phyloP scores from a whole-genome alignment of 495 filamentous ascomycete species.

The Emericellopsis terricola region DNA sequence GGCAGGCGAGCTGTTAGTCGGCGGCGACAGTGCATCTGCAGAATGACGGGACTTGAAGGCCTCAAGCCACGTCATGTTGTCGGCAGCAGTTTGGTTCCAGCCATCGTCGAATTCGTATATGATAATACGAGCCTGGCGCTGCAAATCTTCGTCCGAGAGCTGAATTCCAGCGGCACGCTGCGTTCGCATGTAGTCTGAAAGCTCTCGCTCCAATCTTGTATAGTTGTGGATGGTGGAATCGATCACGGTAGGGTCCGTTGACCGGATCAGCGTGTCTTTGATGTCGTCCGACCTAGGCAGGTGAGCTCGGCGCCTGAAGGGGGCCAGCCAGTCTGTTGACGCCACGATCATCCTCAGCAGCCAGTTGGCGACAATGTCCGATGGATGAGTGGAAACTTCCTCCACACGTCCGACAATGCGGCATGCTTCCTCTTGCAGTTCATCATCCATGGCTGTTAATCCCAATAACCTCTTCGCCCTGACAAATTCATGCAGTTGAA shows the following conservation, averaged over 20 bases:
- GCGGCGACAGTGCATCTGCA: constrained; percentile 3
- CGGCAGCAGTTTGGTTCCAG: constrained; percentile 58
- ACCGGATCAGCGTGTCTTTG: constrained; percentile 21
- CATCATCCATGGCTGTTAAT: constrained; percentile 32
- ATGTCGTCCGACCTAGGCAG: constrained; percentile 32
- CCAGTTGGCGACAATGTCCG: constrained; percentile 27
- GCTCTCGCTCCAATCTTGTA: constrained; percentile 36
- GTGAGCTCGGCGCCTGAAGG: constrained; percentile 27
- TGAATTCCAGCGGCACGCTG: constrained; percentile 29
- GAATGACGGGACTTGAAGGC: constrained; percentile 22
- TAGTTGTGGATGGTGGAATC: constrained; percentile 35
- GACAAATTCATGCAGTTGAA: constrained; percentile 28
- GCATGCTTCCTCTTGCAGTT: constrained; percentile 33
- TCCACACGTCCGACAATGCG: constrained; percentile 30
- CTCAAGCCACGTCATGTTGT: constrained; percentile 42
- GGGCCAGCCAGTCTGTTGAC: constrained; percentile 25
- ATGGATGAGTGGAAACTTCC: constrained; percentile 20
- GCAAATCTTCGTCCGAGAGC: constrained; percentile 42
- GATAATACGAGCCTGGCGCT: constrained; percentile 42
- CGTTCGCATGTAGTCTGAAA: constrained; percentile 34
- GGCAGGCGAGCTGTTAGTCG: not conserved
- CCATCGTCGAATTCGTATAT: constrained; percentile 47
- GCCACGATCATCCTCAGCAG: constrained; percentile 24
- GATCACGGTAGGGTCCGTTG: constrained; percentile 29
- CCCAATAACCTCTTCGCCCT: constrained; percentile 27